phyloP scores from a whole-genome alignment of 148 eudicot species.

The Polygonum maritimum region DNA sequence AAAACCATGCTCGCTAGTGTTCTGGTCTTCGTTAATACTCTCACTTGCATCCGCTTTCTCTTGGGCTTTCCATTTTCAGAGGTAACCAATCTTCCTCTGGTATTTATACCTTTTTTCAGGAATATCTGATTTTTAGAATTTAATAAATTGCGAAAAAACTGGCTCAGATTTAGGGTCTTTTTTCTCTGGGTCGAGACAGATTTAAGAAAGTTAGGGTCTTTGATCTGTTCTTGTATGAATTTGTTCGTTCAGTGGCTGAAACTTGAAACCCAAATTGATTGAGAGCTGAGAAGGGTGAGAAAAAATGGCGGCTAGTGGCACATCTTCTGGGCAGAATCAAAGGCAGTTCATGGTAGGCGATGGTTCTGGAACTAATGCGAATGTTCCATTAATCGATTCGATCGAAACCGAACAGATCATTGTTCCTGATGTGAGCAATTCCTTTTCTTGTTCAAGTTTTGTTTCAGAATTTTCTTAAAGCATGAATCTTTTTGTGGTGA shows the following conservation, averaged over 20 bases:
- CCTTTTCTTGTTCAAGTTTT: neutral
- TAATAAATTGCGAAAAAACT: neutral
- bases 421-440: slow-evolving; percentile 58
- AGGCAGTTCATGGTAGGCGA: slow-evolving; percentile 69
- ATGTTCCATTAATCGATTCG: slow-evolving; percentile 46
- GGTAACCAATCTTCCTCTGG: neutral
- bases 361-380: slow-evolving; percentile 24
- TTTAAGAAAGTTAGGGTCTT: neutral
- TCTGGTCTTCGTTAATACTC: neutral
- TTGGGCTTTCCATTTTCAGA: neutral
- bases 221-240: neutral
- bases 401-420: slow-evolving; percentile 59
- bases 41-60: neutral
- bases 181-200: neutral
- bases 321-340: slow-evolving; percentile 20
- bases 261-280: neutral
- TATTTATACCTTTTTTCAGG: neutral
- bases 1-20: neutral
- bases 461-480: neutral
- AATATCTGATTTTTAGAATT: neutral
- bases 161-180: neutral
- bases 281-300: neutral
- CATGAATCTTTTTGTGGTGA: neutral
- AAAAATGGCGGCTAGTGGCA: slow-evolving; percentile 36
- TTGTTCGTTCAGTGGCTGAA: neutral